phyloP scores from a whole-genome alignment of 208 protist genomes.

The Wallacemonas sp. region DNA sequence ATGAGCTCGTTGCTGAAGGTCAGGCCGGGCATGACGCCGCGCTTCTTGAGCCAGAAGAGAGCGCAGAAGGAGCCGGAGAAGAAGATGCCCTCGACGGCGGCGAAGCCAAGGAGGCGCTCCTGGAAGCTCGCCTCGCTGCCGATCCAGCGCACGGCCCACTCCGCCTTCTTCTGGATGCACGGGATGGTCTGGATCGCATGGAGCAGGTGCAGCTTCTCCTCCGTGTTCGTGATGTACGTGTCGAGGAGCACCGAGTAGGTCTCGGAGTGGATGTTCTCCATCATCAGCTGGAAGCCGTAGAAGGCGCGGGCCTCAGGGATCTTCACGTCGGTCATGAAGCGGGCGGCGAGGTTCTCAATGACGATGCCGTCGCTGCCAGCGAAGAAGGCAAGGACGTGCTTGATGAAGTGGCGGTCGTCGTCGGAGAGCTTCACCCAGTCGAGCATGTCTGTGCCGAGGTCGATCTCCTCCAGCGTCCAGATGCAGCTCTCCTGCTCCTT shows the following conservation, averaged over 20 bases:
- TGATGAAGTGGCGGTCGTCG: slow-evolving; percentile 98
- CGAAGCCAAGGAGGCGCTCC: slow-evolving; percentile 98
- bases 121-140: slow-evolving; percentile 83
- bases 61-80: slow-evolving; percentile 99
- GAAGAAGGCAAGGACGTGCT: slow-evolving; percentile 99
- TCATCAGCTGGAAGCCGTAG: slow-evolving; percentile 99
- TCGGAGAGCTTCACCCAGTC: slow-evolving; percentile 96
- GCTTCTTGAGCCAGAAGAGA: slow-evolving; percentile 99
- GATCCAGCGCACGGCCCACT: slow-evolving; percentile 97
- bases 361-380: slow-evolving; percentile 99
- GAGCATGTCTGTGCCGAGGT: slow-evolving; percentile 93
- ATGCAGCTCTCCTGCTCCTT: slow-evolving; percentile 98
- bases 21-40: slow-evolving; percentile 98
- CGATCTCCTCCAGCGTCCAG: slow-evolving; percentile 99
- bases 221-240: slow-evolving; percentile 96
- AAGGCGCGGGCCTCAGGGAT: slow-evolving; percentile 98
- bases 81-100: slow-evolving; percentile 99
- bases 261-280: slow-evolving; percentile 99
- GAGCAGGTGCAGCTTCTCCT: slow-evolving; percentile 25
- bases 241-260: slow-evolving; percentile 94
- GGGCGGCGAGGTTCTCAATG: slow-evolving; percentile 96
- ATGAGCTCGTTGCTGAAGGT: slow-evolving; percentile 99
- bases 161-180: slow-evolving; percentile 96
- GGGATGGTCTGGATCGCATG: slow-evolving; percentile 15
- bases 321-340: slow-evolving; percentile 98